phyloP scores from a whole-genome alignment of 495 filamentous ascomycete genomes.

The Polyplosphaeria fusca region DNA sequence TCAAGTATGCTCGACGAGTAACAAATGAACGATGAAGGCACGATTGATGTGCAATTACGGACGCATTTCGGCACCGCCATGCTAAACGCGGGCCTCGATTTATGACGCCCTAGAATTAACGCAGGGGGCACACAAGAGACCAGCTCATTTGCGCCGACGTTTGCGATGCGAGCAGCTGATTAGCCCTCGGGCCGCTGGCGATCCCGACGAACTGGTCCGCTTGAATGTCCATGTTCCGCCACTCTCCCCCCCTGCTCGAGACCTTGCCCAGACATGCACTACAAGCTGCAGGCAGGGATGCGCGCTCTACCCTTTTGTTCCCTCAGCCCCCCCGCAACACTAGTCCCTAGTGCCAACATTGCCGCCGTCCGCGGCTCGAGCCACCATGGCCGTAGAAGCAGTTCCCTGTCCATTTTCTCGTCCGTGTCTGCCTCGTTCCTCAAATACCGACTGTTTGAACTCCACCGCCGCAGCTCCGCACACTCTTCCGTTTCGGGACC shows the following conservation, averaged over 20 bases:
- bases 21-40: slow-evolving; percentile 14
- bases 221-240: slow-evolving; percentile 2
- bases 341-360: slow-evolving; percentile 12
- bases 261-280: not conserved
- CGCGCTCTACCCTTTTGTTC: slow-evolving; percentile 5
- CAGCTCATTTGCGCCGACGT: slow-evolving; percentile 9
- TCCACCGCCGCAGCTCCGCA: slow-evolving; percentile 30
- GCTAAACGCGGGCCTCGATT: not conserved
- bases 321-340: slow-evolving; percentile 13
- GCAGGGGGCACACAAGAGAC: slow-evolving; percentile 1
- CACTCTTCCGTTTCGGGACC: slow-evolving; percentile 1
- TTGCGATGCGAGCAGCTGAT: slow-evolving; percentile 14
- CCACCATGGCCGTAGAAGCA: slow-evolving; percentile 6
- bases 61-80: not conserved
- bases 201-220: slow-evolving; percentile 5
- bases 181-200: slow-evolving; percentile 18
- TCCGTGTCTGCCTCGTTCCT: slow-evolving; percentile 27
- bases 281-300: not conserved
- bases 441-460: slow-evolving; percentile 17
- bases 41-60: not conserved
- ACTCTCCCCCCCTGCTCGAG: not conserved
- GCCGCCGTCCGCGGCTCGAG: slow-evolving; percentile 12
- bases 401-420: not conserved
- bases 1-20: not conserved
- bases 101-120: not conserved